Evolutionary conservation across 345 rosid genomes (phyloP), one percentile per base, ranked within the genome.

Genomic region (Crucihimalaya himalaica): DNA sequence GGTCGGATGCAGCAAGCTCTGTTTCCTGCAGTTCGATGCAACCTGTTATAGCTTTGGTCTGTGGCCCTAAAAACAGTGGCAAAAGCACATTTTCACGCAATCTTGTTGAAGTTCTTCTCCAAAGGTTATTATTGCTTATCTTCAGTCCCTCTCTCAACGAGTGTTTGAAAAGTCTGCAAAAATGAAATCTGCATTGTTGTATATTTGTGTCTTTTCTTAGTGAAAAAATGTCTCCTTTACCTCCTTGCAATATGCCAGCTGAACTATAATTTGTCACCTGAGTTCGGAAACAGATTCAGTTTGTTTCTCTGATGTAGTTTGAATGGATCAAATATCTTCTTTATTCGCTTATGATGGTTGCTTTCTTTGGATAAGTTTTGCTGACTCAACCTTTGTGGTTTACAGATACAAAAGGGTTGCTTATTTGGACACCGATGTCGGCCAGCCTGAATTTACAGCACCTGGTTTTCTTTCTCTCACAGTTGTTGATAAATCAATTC

Each of bases 361-460:
- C 63, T 40, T 40, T 40, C 29, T 69, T 28, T 45, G 34, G 23
- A 9, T 45, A 34, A 34, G 9, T 47, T 58, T 58, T 21, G 37
- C 58, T 47, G 15, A 70, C 48, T 4, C 63, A 48, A 21, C 65
- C 11, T 43, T 32, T 56, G 23, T 64, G 51, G 58, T 77, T 71
- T 75, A 72, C 87, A 92, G 99, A 73, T 90, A 86, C 74, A 85
- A 71, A 66, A 90, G 79, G 73, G 96, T 89, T 21, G 96, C 89
- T 52, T 95, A 85, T 79, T 86, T 92, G 90, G 98, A 95, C 80
- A 84, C 90, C 0, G 99, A 95, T 82, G 96, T 88, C 73, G 99
- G 99, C 55, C 98, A 95, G 81, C 87, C 99, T 39, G 98, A 95
- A 78, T 92, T 92, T 63, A 87, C 98, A 53, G 65, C 92, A 68